phyloP scores from a whole-genome alignment of 208 protist genomes.

The Trypanosoma grayi region DNA sequence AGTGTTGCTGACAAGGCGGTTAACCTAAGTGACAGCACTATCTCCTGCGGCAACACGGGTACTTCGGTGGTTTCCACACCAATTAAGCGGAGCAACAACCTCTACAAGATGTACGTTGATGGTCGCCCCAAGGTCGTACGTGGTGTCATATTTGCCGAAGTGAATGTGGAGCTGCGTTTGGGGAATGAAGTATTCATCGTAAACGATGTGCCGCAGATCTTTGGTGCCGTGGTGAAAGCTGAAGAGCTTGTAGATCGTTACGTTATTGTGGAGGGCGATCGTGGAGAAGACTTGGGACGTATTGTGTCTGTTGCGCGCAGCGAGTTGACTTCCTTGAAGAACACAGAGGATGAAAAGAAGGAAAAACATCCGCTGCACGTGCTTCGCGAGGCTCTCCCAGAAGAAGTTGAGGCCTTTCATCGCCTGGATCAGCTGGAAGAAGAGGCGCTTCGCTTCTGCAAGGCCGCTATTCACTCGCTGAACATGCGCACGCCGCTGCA shows the following conservation, averaged over 20 bases:
- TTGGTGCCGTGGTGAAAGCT: slow-evolving; percentile 33
- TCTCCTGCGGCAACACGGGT: slow-evolving; percentile 21
- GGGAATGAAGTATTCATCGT: slow-evolving; percentile 47
- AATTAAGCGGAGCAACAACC: slow-evolving; percentile 35
- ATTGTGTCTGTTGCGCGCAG: slow-evolving; percentile 32
- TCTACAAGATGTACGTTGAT: slow-evolving; percentile 45
- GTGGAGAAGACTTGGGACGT: slow-evolving; percentile 74
- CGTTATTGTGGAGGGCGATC: slow-evolving; percentile 83
- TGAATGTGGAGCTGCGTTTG: slow-evolving; percentile 52
- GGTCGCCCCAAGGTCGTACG: slow-evolving; percentile 48
- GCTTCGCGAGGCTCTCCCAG: slow-evolving; percentile 47
- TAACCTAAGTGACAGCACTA: slow-evolving; percentile 24
- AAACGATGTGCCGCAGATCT: slow-evolving; percentile 43
- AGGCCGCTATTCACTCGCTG: slow-evolving; percentile 39
- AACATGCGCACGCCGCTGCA: slow-evolving; percentile 53
- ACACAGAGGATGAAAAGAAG: slow-evolving; percentile 20
- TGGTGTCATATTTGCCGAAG: slow-evolving; percentile 44
- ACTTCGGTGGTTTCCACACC: slow-evolving; percentile 31
- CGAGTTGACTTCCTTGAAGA: slow-evolving; percentile 5
- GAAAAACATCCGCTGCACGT: slow-evolving; percentile 26
- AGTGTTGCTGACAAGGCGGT: slow-evolving; percentile 16
- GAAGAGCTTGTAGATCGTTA: slow-evolving; percentile 47
- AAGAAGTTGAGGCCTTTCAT: slow-evolving; percentile 45
- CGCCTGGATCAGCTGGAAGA: slow-evolving; percentile 46
- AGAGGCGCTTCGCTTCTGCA: slow-evolving; percentile 58